Percentiles rank a stretch among this genome's conserved stretches.
These are phyloP conservation scores for Didymella segeticola DNA, from an alignment of 2,329 filamentous ascomycete genomes.

Conservation along the genomic window DNA sequence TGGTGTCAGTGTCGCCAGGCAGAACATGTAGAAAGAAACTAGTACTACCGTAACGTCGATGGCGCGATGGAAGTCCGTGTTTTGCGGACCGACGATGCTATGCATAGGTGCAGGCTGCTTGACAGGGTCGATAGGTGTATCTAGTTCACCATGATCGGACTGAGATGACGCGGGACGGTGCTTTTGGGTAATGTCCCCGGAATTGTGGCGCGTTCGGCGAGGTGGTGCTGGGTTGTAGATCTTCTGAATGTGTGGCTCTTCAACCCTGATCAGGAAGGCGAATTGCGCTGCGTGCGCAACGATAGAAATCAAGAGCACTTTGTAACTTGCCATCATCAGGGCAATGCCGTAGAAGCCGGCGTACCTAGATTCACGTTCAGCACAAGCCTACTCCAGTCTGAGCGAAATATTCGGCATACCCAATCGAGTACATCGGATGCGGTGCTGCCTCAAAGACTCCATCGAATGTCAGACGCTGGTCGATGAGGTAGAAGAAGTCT, in stretches of 20 bases:
- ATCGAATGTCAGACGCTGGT: conserved; percentile 97
- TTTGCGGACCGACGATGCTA: conserved; percentile 80
- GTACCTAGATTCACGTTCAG: conserved; percentile 65
- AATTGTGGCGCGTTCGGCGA: conserved; percentile 63
- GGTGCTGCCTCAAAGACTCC: conserved; percentile 99
- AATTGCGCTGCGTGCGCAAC: conserved; percentile 94
- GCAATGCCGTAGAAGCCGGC: conserved; percentile 98
- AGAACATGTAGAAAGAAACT: conserved; percentile 75
- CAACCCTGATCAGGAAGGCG: conserved; percentile 86
- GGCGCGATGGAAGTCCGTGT: conserved; percentile 86
- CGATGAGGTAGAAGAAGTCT: conserved; percentile 98
- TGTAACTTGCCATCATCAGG: conserved; percentile 97
- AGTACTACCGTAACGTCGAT: conserved; percentile 84
- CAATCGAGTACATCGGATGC: conserved; percentile 47
- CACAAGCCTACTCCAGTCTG: background rate
- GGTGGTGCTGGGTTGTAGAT: conserved; percentile 92
- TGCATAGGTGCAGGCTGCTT: conserved; percentile 73
- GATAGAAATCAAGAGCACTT: conserved; percentile 96
- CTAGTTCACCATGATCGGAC: conserved; percentile 48
- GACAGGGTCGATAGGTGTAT: conserved; percentile 51
- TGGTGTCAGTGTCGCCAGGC: conserved; percentile 77
- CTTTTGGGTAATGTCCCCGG: conserved; percentile 49
- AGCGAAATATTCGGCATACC: conserved; percentile 7
- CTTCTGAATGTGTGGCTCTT: conserved; percentile 98
- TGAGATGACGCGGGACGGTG: conserved; percentile 45